Evolutionary conservation across 1,139 yeast genomes (phyloP), one percentile per base, ranked within the genome.

Genomic region (Saccharomycopsis hybrid): DNA sequence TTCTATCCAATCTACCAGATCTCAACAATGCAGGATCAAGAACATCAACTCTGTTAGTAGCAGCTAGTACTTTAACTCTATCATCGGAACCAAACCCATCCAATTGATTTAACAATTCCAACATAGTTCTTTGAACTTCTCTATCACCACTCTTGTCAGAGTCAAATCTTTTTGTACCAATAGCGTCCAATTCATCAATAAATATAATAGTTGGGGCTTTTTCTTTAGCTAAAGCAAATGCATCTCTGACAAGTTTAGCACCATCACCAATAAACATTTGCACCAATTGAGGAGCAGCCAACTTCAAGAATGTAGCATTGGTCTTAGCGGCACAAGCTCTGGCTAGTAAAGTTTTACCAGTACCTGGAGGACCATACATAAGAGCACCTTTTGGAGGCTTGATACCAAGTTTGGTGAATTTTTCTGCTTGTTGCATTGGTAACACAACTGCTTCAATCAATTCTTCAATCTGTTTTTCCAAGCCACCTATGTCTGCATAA

Each of bases 211-310:
- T 88, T 48, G 99, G 98, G 0, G 98, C 96, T 67, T 92, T 92
- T 66, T 94, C 98, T 65, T 92, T 94, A 50, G 98, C 98, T 57
- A 92, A 73, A n/a, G 95, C 97, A 68, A 92, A 92, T 1, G 98
- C 98, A 69, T 92, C 98, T 62, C 99, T 83, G 48, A 92, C 97
- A 60, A 92, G 76, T 68, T 92, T 92, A 52, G 98, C 98, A 68
- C 98, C 98, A 66, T 92, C 99, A 63, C 99, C 99, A 65, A 94
- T 94, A 63, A 90, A 94, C 98, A 92, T 92, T 66, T 94, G 98
- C 44, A 92, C 98, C 59, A 92, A 78, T 67, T 94, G 98, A 24
- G 99, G 98, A 47, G 97, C 99, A 0, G 98, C 97, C 56, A 94
- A 75, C 64, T 92, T 92, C 63, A 92, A 74, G 65, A 92, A 92